Evolutionary conservation across 2,329 filamentous ascomycete genomes (phyloP), one percentile per base, ranked within the genome.

Genomic region (Trichoderma asperellum): DNA sequence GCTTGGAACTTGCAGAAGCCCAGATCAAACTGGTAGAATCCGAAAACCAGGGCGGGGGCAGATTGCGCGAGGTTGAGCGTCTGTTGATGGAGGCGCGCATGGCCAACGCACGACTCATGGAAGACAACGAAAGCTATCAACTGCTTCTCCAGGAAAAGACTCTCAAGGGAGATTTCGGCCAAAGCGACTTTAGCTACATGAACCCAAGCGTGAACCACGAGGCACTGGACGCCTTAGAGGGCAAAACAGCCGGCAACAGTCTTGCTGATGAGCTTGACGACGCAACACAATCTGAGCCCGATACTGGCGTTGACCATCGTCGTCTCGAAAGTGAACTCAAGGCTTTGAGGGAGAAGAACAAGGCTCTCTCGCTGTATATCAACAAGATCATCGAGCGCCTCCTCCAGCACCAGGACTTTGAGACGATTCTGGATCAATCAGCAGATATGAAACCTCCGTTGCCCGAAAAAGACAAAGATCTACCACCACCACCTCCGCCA

Each of bases 111-210:
- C 89, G 94, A 57, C 84, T 99, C 72, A 96, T 97, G 92, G 96
- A 99, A 81, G 96, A 99, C 80, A 98, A 98, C 76, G 96, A 99
- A 81, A 97, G 94, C 81, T 99, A 97, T 81, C 95, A 98, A 81
- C 87, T 98, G 47, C 88, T 99, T 21, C 88, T 99, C 29, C 93
- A 94, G 77, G 94, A 98, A 80, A 95, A 94, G 85, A 98, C 96
- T 1, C 87, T 99, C 70, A 97, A 96, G 77, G 96, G 96, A 35
- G 95, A 98, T 77, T 95, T 97, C 78, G 87, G 88, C 76, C 93
- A 91, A 77, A 91, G 87, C 74, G 92, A 95, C 76, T 93, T 97
- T 79, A 89, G 92, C 83, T 91, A 89, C 75, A 86, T 87, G 82
- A 82, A 83, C 62, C 77, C 78, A 40, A 82, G 85, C 47, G 86